These are phyloP conservation scores for Thalassiosira hispida DNA, from an alignment of 352 stramenopile genomes.

Conservation along the genomic window DNA sequence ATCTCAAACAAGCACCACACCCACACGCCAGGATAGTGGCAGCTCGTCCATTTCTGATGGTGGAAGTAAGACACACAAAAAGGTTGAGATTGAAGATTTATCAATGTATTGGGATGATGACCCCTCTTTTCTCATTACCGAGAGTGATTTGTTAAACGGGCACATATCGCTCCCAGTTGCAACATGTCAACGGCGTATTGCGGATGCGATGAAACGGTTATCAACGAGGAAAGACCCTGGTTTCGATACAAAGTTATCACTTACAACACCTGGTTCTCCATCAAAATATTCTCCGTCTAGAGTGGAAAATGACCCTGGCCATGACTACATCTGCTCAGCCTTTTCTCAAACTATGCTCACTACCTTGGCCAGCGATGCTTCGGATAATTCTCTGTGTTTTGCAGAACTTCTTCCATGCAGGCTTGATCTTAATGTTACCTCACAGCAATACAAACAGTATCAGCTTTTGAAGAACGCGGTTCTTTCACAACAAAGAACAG, in stretches of 20 bases:
- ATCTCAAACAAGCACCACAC: slow-evolving; percentile 1
- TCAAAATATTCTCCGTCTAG: slow-evolving; percentile 1
- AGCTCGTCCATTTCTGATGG: slow-evolving; percentile 10
- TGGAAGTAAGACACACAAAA: slow-evolving; percentile 45
- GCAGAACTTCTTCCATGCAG: slow-evolving; percentile 71
- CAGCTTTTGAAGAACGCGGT: slow-evolving; percentile 74
- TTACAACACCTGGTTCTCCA: slow-evolving; percentile 23
- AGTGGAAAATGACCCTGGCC: slow-evolving; percentile 12
- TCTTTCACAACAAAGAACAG: slow-evolving; percentile 75
- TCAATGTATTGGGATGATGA: slow-evolving; percentile 83
- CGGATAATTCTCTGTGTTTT: slow-evolving; percentile 50
- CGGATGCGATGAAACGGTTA: slow-evolving; percentile 71
- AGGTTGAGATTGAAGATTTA: slow-evolving; percentile 66
- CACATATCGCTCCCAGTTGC: slow-evolving; percentile 26
- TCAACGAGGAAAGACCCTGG: slow-evolving; percentile 63
- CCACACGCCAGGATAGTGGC: not conserved
- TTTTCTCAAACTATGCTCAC: slow-evolving; percentile 53
- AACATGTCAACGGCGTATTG: slow-evolving; percentile 43
- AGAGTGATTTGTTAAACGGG: slow-evolving; percentile 68
- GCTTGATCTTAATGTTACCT: slow-evolving; percentile 64
- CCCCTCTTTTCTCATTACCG: slow-evolving; percentile 71
- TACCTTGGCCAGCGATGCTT: slow-evolving; percentile 17
- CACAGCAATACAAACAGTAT: slow-evolving; percentile 77
- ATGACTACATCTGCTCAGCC: slow-evolving; percentile 71
- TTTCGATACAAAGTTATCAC: slow-evolving; percentile 44